Evolutionary conservation across 352 stramenopile genomes (phyloP).

Genomic region (Phytophthora nicotianae): DNA sequence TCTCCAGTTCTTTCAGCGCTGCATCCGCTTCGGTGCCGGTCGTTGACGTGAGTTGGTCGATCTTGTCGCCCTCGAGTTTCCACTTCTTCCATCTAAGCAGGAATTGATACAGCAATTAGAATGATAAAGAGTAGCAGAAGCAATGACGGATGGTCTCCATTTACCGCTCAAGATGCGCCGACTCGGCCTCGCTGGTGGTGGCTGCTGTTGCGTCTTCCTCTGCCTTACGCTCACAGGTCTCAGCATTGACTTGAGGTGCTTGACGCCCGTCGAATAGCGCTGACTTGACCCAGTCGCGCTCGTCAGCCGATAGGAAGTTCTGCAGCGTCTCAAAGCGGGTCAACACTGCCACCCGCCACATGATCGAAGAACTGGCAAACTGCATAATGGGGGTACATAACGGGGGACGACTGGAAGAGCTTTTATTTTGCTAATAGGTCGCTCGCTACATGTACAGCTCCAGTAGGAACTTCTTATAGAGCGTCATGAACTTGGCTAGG

Average conservation of each 20-base stretch:
- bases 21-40: conserved; percentile 14
- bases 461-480: conserved; percentile 99
- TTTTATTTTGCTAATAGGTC: conserved; percentile 14
- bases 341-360: conserved; percentile 48
- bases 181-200: conserved; percentile 5
- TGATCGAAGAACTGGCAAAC: conserved; percentile 25
- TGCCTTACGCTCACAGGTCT: conserved; percentile 1
- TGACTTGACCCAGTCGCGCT: conserved; percentile 32
- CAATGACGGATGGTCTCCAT: background rate
- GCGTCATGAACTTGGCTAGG: conserved; percentile 98
- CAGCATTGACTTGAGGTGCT: conserved; percentile 9
- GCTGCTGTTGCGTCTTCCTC: background rate
- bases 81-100: conserved; percentile 62
- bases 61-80: conserved; percentile 63
- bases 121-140: background rate
- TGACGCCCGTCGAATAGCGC: conserved; percentile 27
- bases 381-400: conserved; percentile 4
- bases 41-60: conserved; percentile 53
- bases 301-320: conserved; percentile 34
- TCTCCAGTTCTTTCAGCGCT: conserved; percentile 27
- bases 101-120: conserved; percentile 9
- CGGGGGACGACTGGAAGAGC: conserved; percentile 6
- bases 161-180: conserved; percentile 57
- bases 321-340: conserved; percentile 48
- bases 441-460: conserved; percentile 88